Conservation (phyloP, 768 basidiomycete genomes). For the Psilocybe tampanensis region DNA sequence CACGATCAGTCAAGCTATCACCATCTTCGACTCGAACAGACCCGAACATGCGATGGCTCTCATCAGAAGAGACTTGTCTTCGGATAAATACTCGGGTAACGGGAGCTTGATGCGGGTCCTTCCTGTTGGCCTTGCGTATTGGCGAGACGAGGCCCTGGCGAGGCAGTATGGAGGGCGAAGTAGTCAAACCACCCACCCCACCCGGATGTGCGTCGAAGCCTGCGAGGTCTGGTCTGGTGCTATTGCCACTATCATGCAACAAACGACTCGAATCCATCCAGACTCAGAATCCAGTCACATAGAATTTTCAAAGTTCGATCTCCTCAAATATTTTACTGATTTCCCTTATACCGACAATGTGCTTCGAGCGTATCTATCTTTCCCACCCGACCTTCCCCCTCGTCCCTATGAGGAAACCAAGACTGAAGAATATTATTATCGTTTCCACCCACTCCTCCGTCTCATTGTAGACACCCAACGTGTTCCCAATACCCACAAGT, state of each 20-base stretch:
- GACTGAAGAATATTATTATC: conserved; percentile 34
- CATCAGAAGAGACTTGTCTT: conserved; percentile 32
- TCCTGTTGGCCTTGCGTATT: conserved; percentile 45
- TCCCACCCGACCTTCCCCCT: conserved; percentile 25
- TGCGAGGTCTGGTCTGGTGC: conserved; percentile 42
- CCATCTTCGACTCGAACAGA: conserved; percentile 25
- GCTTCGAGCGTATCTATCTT: conserved; percentile 33
- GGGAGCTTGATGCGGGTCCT: conserved; percentile 50
- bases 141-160: conserved; percentile 34
- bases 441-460: conserved; percentile 41
- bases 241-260: conserved; percentile 36
- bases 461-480: conserved; percentile 31
- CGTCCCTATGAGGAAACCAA: conserved; percentile 22
- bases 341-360: conserved; percentile 37
- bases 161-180: conserved; percentile 37
- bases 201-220: conserved; percentile 40
- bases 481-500: conserved; percentile 1
- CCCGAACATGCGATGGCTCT: conserved; percentile 26
- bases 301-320: conserved; percentile 38
- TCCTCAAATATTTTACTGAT: conserved; percentile 39
- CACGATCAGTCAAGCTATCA: conserved; percentile 35
- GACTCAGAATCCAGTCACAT: neutral
- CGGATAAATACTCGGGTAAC: conserved; percentile 34
- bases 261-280: conserved; percentile 13
- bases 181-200: conserved; percentile 46